Conservation (phyloP, 2,329 filamentous ascomycete species). For the Aspergillus ruber region DNA sequence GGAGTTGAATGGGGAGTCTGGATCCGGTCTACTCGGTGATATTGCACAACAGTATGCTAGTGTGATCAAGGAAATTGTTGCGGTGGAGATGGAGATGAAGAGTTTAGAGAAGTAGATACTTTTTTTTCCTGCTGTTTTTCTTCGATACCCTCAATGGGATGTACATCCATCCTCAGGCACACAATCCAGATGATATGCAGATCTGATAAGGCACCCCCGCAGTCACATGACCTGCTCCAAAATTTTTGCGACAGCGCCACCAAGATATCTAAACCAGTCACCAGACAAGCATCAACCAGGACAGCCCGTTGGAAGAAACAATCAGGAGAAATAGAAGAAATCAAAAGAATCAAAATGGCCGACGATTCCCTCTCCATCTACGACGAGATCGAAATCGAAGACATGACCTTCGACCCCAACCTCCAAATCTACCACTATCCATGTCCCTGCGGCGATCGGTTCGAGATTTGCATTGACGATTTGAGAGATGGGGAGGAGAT, state of each 20-base stretch:
- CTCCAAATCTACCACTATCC: conserved; percentile 92
- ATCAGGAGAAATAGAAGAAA: neutral
- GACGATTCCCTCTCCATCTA: conserved; percentile 70
- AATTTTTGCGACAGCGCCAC: conserved; percentile 17
- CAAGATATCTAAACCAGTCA: conserved; percentile 2
- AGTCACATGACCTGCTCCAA: conserved; percentile 26
- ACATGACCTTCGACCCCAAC: conserved; percentile 82
- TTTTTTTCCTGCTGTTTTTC: neutral
- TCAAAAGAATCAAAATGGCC: conserved; percentile 44
- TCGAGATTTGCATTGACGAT: conserved; percentile 82
- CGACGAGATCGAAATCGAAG: conserved; percentile 97
- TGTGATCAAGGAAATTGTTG: conserved; percentile 33
- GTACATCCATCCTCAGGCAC: neutral
- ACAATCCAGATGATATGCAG: conserved; percentile 1
- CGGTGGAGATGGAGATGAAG: conserved; percentile 23
- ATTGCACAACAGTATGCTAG: conserved; percentile 34
- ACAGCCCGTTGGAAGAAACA: neutral
- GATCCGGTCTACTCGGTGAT: conserved; percentile 25
- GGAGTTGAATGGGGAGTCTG: conserved; percentile 25
- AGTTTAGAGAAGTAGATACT: conserved; percentile 13
- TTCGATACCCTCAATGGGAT: conserved; percentile 5
- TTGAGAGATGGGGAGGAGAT: conserved; percentile 85
- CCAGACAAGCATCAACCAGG: neutral
- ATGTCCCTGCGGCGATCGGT: conserved; percentile 93
- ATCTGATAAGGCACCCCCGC: conserved; percentile 8